Base-by-base conservation (phyloP, 495 filamentous ascomycete genomes). In the Aspergillus indologenus region DNA sequence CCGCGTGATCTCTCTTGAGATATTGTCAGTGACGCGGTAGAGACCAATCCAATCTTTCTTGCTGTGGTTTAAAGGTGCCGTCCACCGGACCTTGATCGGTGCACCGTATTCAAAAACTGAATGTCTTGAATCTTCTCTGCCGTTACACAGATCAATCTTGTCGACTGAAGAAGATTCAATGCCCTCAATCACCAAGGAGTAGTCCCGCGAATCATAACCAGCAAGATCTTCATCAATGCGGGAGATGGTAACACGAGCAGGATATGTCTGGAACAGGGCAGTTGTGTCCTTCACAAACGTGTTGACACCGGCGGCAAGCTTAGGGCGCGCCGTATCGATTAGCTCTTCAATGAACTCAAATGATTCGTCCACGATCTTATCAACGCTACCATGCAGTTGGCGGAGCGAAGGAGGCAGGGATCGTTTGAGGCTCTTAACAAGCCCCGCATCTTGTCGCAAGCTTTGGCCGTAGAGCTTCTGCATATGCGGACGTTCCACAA, bases 401-500 rank as follows among this genome's bases (percentile, higher is more conserved):
- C 79, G 75, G 17, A 91, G 73, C 7, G 90, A 87, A n/a, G 87
- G 85, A 3, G 94, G 94, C n/a, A 98, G 76, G 4, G 90, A 90
- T 57, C 89, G 85, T 68, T 90, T 89, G 61, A 98, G 79, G 68
- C 89, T 97, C 72, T 90, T 92, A 43, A 91, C 91, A 23, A 98
- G 79, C 62, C 94, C 95, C 12, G 93, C 92, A 72, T 96, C 90
- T 62, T 86, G 79, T 62, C 95, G 87, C 23, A 98, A 76, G 66
- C 84, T 87, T 57, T 83, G 80, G 44, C 94, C 94, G 66, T 98
- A 98, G 22, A 97, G 81, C 76, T 96, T 98, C 73, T 96, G 91
- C 94, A 98, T 98, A 73, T 98, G 94, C 23, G 94, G 94, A 45
- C 92, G 87, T 70, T 98, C 94, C 4, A 98, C 89, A 56, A 93